A percentile compares a stretch with the other conserved stretches of the same genome.
These are phyloP conservation scores for Cylindrotheca closterium DNA, from an alignment of 108 stramenopile species.

Conservation along the genomic window DNA sequence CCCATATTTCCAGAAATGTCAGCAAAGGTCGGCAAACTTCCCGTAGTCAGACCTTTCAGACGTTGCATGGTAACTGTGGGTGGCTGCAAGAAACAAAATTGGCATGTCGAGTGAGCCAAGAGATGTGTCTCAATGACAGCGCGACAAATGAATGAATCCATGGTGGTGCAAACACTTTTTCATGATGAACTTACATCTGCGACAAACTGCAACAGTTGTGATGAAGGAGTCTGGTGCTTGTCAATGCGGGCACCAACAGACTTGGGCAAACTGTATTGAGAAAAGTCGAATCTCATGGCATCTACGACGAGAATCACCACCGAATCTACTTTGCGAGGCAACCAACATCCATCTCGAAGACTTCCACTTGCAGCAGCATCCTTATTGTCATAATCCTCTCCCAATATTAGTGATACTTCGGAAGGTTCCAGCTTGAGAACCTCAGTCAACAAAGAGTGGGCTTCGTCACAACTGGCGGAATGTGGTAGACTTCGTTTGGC, in stretches of 20 bases:
- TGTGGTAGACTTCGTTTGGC: conserved; percentile 48
- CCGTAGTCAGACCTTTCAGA: conserved; percentile 95
- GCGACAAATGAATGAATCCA: too few relatives aligned
- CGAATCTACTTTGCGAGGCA: conserved; percentile 71
- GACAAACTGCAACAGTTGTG: conserved; percentile 80
- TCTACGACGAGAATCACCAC: conserved; percentile 91
- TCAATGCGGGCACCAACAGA: conserved; percentile 67
- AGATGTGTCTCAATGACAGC: background rate
- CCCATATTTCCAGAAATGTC: conserved; percentile 81
- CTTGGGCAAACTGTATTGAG: conserved; percentile 63
- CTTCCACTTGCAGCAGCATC: background rate
- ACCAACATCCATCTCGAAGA: conserved; percentile 63
- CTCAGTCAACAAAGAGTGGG: conserved; percentile 29
- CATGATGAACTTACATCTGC: conserved; percentile 82
- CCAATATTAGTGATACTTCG: conserved; percentile 10
- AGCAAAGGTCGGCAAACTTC: conserved; percentile 95
- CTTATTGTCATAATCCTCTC: background rate
- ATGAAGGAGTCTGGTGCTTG: conserved; percentile 14
- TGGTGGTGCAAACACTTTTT: too few relatives aligned
- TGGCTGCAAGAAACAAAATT: conserved; percentile 30
- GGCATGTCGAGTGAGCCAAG: background rate
- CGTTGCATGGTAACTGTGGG: conserved; percentile 99
- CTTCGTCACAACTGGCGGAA: conserved; percentile 52
- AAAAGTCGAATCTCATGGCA: conserved; percentile 96
- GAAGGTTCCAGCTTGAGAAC: conserved; percentile 31